phyloP scores from a whole-genome alignment of 2,329 filamentous ascomycete species.

The Clathrospora elynae region DNA sequence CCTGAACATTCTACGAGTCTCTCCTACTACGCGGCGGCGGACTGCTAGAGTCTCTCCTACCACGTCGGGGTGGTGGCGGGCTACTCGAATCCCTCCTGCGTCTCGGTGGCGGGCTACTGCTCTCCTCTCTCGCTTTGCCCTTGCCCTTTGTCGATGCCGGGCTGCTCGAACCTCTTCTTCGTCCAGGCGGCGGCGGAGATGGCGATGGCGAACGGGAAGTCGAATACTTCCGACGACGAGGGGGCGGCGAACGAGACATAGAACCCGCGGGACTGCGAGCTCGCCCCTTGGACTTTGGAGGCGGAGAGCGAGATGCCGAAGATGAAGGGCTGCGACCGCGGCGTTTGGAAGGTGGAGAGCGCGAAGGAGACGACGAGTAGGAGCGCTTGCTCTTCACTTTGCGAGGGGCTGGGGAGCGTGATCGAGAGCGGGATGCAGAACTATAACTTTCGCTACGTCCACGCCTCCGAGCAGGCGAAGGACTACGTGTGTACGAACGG shows the following conservation, averaged over 20 bases:
- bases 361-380: constrained; percentile 29
- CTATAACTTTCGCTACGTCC: constrained; percentile 26
- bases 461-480: constrained; percentile 33
- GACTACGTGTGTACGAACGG: constrained; percentile 38
- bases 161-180: constrained; percentile 10
- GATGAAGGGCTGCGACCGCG: constrained; percentile 30
- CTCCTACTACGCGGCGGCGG: constrained; percentile 6
- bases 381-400: constrained; percentile 23
- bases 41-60: constrained; percentile 5
- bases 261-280: constrained; percentile 25
- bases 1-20: not conserved
- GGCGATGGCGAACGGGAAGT: not conserved
- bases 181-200: constrained; percentile 6
- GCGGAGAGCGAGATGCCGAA: constrained; percentile 25
- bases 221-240: not conserved
- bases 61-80: not conserved
- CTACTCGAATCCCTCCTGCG: not conserved
- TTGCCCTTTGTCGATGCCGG: not conserved
- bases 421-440: constrained; percentile 33
- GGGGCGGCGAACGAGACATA: constrained; percentile 1
- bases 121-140: not conserved
- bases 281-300: constrained; percentile 20
- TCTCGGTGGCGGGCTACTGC: not conserved
- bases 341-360: constrained; percentile 30
- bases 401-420: constrained; percentile 30